Base-by-base conservation (phyloP, 1,139 yeast species). In the Yamadazyma kanchanaburiensis region DNA sequence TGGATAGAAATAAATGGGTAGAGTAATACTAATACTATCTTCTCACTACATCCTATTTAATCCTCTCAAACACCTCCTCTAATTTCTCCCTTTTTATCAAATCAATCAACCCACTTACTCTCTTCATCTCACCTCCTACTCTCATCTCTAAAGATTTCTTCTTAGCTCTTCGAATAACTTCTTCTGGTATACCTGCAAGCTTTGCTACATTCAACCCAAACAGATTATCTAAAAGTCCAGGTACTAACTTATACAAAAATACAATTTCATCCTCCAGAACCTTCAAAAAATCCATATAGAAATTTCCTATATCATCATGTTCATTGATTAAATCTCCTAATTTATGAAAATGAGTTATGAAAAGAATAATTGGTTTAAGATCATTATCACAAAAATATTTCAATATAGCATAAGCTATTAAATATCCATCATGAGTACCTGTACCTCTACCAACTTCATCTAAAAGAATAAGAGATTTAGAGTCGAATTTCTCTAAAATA, bases 371-470 rank as follows among this genome's bases (percentile, higher is more conserved):
- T 0, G 91, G 81, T 24, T 68, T 47, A 5, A 57, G 60, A 0
- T 59, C 46, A 12, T 52, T 50, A 18, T 62, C 64, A 4, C 80
- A 58, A 31, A 88, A 69, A 44, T 84, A 80, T 34, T 74, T 69
- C 35, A 91, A 59, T 2, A 91, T 80, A 0, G 95, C 68, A 48
- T 79, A 75, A 0, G 97, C 96, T 21, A 91, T 78, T 1, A 95
- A 78, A 21, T 82, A 81, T 0, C 98, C 98, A 57, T 91, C 98
- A 35, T 68, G 66, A 0, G 97, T 88, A 0, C 95, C 83, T 0
- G 98, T 91, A 4, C 87, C 94, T 30, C 91, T 58, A 4, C 94
- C 94, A 41, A 91, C 73, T 55, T 91, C 99, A 56, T 94, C 98
- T 30, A 91, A 60, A 12, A 89, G 59, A 2, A 83, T 75, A 31